phyloP scores from a whole-genome alignment of 2,329 filamentous ascomycete genomes.

The Penicillium freii region DNA sequence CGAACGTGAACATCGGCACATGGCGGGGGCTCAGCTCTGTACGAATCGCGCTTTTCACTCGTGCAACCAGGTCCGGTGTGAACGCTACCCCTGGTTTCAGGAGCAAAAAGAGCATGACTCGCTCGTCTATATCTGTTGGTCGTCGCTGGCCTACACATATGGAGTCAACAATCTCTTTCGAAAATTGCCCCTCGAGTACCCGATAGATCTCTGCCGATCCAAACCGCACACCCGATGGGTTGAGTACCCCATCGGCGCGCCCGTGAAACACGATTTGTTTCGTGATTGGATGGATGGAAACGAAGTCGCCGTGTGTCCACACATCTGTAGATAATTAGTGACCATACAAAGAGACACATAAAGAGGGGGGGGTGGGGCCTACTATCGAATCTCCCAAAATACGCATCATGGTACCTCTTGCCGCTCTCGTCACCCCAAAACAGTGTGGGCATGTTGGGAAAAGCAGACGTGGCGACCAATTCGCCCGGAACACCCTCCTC shows the following conservation, averaged over 20 bases:
- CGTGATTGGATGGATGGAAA: slow-evolving; percentile 66
- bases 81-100: slow-evolving; percentile 47
- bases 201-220: slow-evolving; percentile 78
- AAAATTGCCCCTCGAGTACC: slow-evolving; percentile 56
- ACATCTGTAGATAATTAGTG: slow-evolving; percentile 46
- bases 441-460: slow-evolving; percentile 72
- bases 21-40: slow-evolving; percentile 68
- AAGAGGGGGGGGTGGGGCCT: neutral
- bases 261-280: slow-evolving; percentile 47
- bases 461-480: slow-evolving; percentile 67
- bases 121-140: slow-evolving; percentile 57
- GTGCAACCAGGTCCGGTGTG: slow-evolving; percentile 45
- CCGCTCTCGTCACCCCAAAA: slow-evolving; percentile 57
- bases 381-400: slow-evolving; percentile 24
- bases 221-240: slow-evolving; percentile 75
- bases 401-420: slow-evolving; percentile 50
- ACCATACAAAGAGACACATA: neutral
- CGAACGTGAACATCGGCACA: slow-evolving; percentile 75
- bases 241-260: slow-evolving; percentile 68
- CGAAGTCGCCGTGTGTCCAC: slow-evolving; percentile 83
- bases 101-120: slow-evolving; percentile 59
- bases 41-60: slow-evolving; percentile 63
- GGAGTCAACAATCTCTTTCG: slow-evolving; percentile 59
- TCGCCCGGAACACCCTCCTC: slow-evolving; percentile 68
- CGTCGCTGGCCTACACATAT: slow-evolving; percentile 76